Conservation (phyloP, 2,329 filamentous ascomycete genomes). For the Lasiodiplodia theobromae region DNA sequence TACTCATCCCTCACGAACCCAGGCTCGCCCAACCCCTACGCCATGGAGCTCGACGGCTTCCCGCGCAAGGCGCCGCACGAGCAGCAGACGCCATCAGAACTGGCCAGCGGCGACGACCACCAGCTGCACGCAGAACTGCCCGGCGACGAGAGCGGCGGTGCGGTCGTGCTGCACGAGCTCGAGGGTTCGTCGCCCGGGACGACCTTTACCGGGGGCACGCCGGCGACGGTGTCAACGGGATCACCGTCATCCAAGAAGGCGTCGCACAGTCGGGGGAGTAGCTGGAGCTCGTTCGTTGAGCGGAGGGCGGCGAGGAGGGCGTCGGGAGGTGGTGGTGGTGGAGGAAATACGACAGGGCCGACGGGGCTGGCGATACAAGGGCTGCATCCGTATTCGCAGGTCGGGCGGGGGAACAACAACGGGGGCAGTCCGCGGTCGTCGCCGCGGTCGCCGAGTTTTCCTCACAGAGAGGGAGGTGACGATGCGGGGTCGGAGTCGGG, state of each 20-base stretch:
- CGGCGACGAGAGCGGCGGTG: neutral
- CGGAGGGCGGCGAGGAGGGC: neutral
- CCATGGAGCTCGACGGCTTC: constrained; percentile 26
- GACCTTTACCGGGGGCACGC: neutral
- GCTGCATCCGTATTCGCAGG: constrained; percentile 1
- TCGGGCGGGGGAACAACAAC: neutral
- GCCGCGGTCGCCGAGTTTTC: constrained; percentile 1
- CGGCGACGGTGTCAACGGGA: neutral
- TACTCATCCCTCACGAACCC: constrained; percentile 5
- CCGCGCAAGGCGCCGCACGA: neutral
- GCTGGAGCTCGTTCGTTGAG: neutral
- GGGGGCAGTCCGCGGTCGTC: neutral
- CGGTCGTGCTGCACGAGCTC: neutral
- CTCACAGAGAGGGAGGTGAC: neutral
- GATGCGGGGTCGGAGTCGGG: neutral
- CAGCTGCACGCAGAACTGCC: constrained; percentile 3
- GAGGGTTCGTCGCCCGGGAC: neutral
- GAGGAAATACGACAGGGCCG: neutral
- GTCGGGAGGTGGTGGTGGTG: neutral
- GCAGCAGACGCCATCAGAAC: constrained; percentile 3
- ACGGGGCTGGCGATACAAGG: neutral
- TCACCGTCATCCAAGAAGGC: neutral
- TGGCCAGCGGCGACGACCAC: constrained; percentile 3
- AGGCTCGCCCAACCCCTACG: neutral
- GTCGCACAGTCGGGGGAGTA: neutral